These are phyloP conservation scores for Aureobasidium sp. DNA, from an alignment of 2,329 filamentous ascomycete genomes.

Conservation along the genomic window DNA sequence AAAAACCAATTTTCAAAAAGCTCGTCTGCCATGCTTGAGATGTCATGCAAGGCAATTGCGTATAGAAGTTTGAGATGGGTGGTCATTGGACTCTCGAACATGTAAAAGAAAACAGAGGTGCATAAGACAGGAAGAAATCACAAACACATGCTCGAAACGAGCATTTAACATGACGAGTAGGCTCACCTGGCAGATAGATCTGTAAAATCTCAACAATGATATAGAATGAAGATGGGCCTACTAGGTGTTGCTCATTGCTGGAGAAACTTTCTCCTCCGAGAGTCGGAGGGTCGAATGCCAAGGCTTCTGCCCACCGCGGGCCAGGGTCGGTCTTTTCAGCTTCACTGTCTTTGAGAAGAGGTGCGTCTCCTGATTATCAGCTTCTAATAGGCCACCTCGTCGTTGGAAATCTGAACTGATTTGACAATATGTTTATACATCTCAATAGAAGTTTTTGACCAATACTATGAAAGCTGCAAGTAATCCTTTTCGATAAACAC, in stretches of 20 bases:
- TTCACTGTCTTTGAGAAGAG: not conserved
- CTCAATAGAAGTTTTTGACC: not conserved
- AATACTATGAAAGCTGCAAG: not conserved
- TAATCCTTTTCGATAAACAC: not conserved
- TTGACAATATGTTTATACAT: not conserved
- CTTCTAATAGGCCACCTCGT: not conserved
- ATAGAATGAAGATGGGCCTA: not conserved
- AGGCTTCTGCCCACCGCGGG: not conserved
- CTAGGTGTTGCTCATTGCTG: slow-evolving; percentile 7
- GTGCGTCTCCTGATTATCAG: not conserved
- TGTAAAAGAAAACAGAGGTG: not conserved
- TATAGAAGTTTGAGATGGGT: not conserved
- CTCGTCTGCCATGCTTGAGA: not conserved
- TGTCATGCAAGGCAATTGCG: not conserved
- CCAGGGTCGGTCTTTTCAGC: not conserved
- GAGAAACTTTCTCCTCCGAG: slow-evolving; percentile 12
- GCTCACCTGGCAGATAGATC: not conserved
- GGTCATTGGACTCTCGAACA: not conserved
- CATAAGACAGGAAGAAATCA: not conserved
- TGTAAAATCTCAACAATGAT: not conserved
- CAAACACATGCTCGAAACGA: not conserved
- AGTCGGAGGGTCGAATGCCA: not conserved
- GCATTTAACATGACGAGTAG: not conserved
- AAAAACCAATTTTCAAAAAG: too few species aligned
- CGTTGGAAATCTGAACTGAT: not conserved